phyloP scores from a whole-genome alignment of 2,329 filamentous ascomycete genomes.

The Cladobotryum protrusum region DNA sequence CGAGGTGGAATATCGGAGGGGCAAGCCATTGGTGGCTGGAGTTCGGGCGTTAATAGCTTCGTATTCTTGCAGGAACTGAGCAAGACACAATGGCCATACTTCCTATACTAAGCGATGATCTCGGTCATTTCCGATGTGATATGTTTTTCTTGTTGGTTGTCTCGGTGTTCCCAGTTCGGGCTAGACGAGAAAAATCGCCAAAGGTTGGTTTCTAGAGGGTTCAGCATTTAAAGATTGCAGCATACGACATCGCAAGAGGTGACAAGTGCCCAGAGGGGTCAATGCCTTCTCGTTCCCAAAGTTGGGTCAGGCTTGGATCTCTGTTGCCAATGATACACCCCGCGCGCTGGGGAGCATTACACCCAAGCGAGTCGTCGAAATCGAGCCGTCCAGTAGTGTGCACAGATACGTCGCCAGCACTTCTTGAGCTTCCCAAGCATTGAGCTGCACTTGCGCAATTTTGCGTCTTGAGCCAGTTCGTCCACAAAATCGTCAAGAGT shows the following conservation, averaged over 20 bases:
- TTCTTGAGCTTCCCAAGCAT: conserved; percentile 93
- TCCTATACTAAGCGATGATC: conserved; percentile 50
- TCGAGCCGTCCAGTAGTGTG: conserved; percentile 79
- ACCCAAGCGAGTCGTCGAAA: conserved; percentile 56
- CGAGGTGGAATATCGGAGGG: conserved; percentile 50
- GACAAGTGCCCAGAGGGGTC: conserved; percentile 39
- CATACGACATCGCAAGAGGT: conserved; percentile 19
- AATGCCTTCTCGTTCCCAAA: conserved; percentile 43
- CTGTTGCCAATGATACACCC: conserved; percentile 65
- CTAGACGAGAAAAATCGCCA: conserved; percentile 39
- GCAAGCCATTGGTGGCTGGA: conserved; percentile 41
- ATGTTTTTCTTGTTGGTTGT: conserved; percentile 25
- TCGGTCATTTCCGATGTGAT: conserved; percentile 17
- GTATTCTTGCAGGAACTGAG: conserved; percentile 52
- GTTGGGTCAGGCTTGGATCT: conserved; percentile 49
- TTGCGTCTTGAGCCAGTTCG: conserved; percentile 43
- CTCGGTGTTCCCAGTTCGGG: conserved; percentile 44
- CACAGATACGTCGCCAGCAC: conserved; percentile 90
- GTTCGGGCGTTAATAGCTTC: conserved; percentile 33
- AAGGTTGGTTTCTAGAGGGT: conserved; percentile 40
- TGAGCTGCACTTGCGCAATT: conserved; percentile 54
- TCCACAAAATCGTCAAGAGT: conserved; percentile 60
- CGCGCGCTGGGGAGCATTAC: conserved; percentile 61
- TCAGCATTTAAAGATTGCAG: conserved; percentile 40
- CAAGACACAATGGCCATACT: conserved; percentile 59